Evolutionary conservation across 164 flowering plant species (phyloP).

Genomic region (Pachysandra terminalis): DNA sequence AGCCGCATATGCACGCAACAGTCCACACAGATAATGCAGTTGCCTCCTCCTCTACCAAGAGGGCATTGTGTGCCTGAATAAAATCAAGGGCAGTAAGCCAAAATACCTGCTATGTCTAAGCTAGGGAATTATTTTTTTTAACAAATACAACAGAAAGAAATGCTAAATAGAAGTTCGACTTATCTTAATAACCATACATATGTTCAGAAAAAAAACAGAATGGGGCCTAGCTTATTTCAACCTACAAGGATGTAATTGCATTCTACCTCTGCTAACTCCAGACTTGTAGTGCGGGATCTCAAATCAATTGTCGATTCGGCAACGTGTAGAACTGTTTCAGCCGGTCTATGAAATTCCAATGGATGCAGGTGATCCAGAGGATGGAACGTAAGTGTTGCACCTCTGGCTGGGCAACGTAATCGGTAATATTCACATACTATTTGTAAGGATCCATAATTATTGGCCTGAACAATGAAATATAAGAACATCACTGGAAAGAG

Average conservation of each 20-base stretch:
- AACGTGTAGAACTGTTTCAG: slow-evolving; percentile 51
- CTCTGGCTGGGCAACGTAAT: slow-evolving; percentile 62
- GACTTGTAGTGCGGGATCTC: slow-evolving; percentile 72
- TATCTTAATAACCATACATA: not conserved
- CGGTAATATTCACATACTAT: slow-evolving; percentile 79
- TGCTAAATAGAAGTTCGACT: not conserved
- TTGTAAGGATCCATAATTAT: slow-evolving; percentile 76
- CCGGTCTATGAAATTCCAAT: slow-evolving; percentile 70
- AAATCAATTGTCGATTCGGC: slow-evolving; percentile 79
- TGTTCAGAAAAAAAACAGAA: too few species aligned
- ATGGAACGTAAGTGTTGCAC: slow-evolving; percentile 63
- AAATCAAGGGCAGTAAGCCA: slow-evolving; percentile 18
- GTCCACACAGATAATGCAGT: slow-evolving; percentile 83
- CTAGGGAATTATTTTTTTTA: not conserved
- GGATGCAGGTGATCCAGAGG: slow-evolving; percentile 95
- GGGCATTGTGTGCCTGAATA: slow-evolving; percentile 68
- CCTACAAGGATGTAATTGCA: not conserved
- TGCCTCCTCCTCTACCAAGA: slow-evolving; percentile 90
- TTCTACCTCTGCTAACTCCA: slow-evolving; percentile 79
- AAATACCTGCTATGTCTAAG: not conserved
- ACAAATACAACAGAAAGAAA: not conserved
- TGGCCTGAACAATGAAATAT: slow-evolving; percentile 53
- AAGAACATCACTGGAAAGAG: not conserved
- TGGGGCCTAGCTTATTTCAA: not conserved
- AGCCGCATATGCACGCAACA: slow-evolving; percentile 86